A percentile compares a stretch with the other conserved stretches of the same genome.
Evolutionary conservation across 352 stramenopile genomes (phyloP).

Genomic region (Globisporangium iwayamae): DNA sequence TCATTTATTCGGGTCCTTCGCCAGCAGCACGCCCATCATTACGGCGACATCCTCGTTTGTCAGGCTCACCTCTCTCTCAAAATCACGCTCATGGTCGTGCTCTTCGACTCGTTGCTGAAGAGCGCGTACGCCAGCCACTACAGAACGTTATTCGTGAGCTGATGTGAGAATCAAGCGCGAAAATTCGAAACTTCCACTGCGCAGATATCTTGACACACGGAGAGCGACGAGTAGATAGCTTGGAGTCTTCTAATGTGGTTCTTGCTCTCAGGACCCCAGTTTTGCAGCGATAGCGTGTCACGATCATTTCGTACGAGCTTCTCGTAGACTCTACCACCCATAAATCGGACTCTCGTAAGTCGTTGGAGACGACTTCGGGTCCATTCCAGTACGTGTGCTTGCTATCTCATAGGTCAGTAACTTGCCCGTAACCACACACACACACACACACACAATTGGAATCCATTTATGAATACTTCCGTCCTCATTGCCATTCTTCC

Average conservation of each 20-base stretch:
- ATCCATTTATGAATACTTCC: conserved; percentile 4
- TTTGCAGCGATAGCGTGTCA: neutral
- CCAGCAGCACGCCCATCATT: neutral
- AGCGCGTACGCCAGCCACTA: neutral
- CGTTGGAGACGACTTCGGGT: too few species aligned
- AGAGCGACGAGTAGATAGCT: neutral
- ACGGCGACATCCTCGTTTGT: neutral
- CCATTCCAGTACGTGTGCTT: too few species aligned
- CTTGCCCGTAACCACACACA: neutral
- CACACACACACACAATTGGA: neutral
- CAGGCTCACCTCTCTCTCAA: neutral
- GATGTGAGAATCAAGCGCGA: neutral
- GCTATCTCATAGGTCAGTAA: too few species aligned
- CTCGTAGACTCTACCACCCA: neutral
- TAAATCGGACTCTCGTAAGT: too few species aligned
- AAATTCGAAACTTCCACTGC: neutral
- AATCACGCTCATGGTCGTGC: neutral
- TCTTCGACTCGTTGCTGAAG: neutral
- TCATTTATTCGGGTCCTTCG: neutral
- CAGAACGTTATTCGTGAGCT: neutral
- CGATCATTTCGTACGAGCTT: neutral
- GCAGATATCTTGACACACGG: neutral
- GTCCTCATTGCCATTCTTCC: neutral
- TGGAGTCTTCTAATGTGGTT: neutral
- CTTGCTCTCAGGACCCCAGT: neutral